Base-by-base conservation (phyloP, 768 basidiomycete genomes). In the Rhodotorula toruloides region DNA sequence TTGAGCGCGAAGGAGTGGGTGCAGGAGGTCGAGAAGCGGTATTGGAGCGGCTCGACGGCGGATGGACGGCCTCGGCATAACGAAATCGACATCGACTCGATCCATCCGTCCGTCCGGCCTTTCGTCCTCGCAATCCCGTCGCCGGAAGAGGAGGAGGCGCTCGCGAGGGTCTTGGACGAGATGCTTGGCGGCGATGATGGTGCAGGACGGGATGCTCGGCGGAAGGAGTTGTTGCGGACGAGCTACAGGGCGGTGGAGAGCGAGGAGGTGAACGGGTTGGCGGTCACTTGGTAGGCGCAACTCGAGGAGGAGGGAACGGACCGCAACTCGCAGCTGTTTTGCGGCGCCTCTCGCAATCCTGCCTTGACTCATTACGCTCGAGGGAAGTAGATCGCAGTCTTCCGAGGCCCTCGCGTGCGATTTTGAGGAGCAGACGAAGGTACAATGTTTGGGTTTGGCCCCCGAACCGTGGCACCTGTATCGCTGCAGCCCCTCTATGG, bases 261-360 rank as follows among this genome's bases (percentile, higher is more conserved):
- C 31, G 72, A 73, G 63, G 74, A 75, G 56, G 65, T 74, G 39
- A 75, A 74, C 40, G 74, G 74, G 10, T 49, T 75, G 17, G 74
- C 74, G 4, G 74, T 75, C 9, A 65, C 62, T n/a, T 75, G 74
- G 74, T 75, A 61, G 60, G n/a, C n/a, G n/a, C n/a, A n/a, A n/a
- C n/a, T n/a, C 50, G 27, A 22, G 9, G 46, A 9, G 21, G 46
- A 22, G 9, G 46, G 46, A 13, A 22, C 22, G 42, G 42, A 13
- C 10, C 21, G 46, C 21, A 47, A 22, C 12, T 43, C 42, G 22
- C 22, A 43, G 42, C n/a, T n/a, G n/a, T n/a, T n/a, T n/a, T n/a
- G n/a, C n/a, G n/a, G n/a, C n/a, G n/a, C n/a, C n/a, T n/a, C n/a
- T n/a, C n/a, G n/a, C n/a, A n/a, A n/a, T n/a, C n/a, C n/a, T n/a